Evolutionary conservation across 140 eudicot genomes (phyloP), one percentile per base, ranked within the genome.

Genomic region (Ambrosia hybrid): DNA sequence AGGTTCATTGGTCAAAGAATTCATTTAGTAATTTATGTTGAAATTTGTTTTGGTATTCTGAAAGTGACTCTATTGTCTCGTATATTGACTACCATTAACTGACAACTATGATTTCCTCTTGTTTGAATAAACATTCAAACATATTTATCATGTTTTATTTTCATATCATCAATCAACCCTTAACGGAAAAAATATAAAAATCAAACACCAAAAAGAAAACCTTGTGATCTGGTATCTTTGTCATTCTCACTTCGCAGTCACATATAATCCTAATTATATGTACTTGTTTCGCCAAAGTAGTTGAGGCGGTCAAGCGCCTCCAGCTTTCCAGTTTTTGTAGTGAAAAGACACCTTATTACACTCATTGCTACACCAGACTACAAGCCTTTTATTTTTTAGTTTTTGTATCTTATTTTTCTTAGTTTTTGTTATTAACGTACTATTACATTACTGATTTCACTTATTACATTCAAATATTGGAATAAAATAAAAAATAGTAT

Each of bases 21-120:
- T 48, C 53, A 41, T 21, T 5, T 41, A 9, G 46, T 41, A 41
- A 41, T 41, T 41, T 41, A 41, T 41, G 9, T 41, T 41, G 46
- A 41, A 41, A 9, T 41, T 41, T 5, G 3, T 64, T 7, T 38
- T 64, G 33, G 3, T 0, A 64, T 64, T 6, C 2, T 21, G 69
- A 38, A 62, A 64, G 52, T 34, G 69, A 38, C 69, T 64, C 52
- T n/a, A n/a, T 38, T 6, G 69, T 39, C 69, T 64, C 6, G 13
- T 14, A 14, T 15, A 39, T 64, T 64, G 69, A 64, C 69, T 15
- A 64, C 51, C 68, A 38, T 64, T 64, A 64, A 39, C 51, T n/a
- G 14, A 39, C 69, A 64, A 62, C 0, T 64, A 6, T 64, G 8
- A 13, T 64, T 41, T 39, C 51, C 7, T 64, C 13, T 10, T 38